Evolutionary conservation across 208 protist genomes (phyloP), one percentile per base, ranked within the genome.

Genomic region (Angomonas ambiguus): DNA sequence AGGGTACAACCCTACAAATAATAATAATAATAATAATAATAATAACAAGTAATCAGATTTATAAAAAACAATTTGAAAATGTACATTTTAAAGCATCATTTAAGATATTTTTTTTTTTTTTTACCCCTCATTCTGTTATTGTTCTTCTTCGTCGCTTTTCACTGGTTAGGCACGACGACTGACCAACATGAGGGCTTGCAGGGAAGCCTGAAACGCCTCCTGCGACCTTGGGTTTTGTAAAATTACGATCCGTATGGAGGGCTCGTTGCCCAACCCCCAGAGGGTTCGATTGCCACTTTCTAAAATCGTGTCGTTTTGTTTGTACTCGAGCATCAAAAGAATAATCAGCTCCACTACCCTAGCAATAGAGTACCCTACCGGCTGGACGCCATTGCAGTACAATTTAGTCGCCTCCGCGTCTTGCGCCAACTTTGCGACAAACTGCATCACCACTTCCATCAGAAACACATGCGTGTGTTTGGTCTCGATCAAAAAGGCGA

Each of bases 211-310:
- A 30, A 96, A 69, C 13, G 76, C 91, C 22, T 93, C 78, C 18
- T 70, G 77, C 58, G 81, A 74, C 16, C 79, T 72, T 25, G 86
- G 77, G 59, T 96, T 75, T 35, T 87, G 70, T 10, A 96, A 67
- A 65, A 96, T 90, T 35, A 83, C 71, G 3, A 72, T 74, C 28
- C 91, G 76, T 34, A 74, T 90, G 25, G 65, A 51, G 18, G 81
- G 59, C 38, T 90, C 77, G 64, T 93, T 90, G 27, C 91, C 91
- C 38, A 96, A 79, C 16, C 86, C 86, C 91, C 91, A 96, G 35
- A 96, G 65, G 24, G 83, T 78, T 10, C 68, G 55, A 65, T 93
- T 96, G 24, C 84, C 91, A 30, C 82, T 76, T 16, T 87, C 65
- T 13, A 94, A 71, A 57, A 96, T 85, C 11, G 68, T 82, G 30